phyloP scores from a whole-genome alignment of 768 basidiomycete genomes.

The Serpula lacrymans region DNA sequence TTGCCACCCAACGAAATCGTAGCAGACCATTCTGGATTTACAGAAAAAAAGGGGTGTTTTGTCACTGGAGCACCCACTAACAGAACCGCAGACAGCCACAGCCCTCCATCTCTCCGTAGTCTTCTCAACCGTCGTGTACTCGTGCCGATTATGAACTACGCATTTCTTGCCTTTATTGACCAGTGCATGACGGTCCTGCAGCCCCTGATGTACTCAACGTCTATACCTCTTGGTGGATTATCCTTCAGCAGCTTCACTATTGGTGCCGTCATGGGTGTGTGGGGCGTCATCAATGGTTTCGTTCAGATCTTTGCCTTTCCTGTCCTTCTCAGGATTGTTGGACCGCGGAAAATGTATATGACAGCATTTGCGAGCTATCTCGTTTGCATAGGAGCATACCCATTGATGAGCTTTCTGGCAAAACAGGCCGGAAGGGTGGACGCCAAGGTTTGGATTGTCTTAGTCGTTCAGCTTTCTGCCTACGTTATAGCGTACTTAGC shows the following conservation, averaged over 20 bases:
- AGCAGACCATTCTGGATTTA: too few species aligned
- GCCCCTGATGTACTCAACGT: slow-evolving; percentile 13
- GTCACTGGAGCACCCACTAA: too few species aligned
- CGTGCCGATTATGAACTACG: slow-evolving; percentile 8
- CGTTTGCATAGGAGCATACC: slow-evolving; percentile 3
- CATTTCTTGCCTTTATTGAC: slow-evolving; percentile 6
- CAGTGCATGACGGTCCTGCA: slow-evolving; percentile 9
- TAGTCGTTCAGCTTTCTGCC: slow-evolving; percentile 1
- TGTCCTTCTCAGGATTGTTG: slow-evolving; percentile 1
- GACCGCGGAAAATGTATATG: slow-evolving; percentile 6
- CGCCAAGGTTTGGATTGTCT: slow-evolving; percentile 3
- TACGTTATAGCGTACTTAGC: slow-evolving; percentile 1
- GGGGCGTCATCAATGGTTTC: slow-evolving; percentile 1
- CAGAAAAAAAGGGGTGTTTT: too few species aligned
- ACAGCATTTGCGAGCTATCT: slow-evolving; percentile 1
- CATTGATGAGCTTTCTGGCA: slow-evolving; percentile 7
- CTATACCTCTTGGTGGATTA: slow-evolving; percentile 6
- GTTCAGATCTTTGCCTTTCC: too few species aligned
- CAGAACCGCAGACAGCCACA: too few species aligned
- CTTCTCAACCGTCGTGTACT: slow-evolving; percentile 2
- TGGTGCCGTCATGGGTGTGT: slow-evolving; percentile 3
- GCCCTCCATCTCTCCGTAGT: slow-evolving; percentile 1
- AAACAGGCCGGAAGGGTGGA: slow-evolving; percentile 4
- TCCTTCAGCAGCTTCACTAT: slow-evolving; percentile 8
- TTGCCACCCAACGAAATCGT: too few species aligned